phyloP scores from a whole-genome alignment of 192 early-diverging fungal genomes.

The Phlyctochytrium arcticum region DNA sequence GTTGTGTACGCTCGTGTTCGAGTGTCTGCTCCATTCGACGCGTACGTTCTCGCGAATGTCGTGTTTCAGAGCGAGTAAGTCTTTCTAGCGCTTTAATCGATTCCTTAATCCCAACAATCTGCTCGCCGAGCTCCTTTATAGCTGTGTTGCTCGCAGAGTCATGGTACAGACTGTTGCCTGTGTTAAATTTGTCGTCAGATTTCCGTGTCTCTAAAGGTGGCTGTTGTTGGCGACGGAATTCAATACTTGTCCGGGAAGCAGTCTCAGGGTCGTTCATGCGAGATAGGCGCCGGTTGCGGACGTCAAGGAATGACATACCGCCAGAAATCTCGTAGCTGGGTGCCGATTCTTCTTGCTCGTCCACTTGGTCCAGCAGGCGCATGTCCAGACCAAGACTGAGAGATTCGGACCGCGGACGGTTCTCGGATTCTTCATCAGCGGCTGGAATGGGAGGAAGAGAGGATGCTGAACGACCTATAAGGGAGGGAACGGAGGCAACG shows the following conservation, averaged over 20 bases:
- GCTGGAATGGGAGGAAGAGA: constrained; percentile 7
- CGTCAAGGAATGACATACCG: neutral
- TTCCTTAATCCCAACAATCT: neutral
- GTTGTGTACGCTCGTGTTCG: neutral
- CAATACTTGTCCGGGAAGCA: neutral
- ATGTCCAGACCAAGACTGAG: neutral
- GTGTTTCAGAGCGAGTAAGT: neutral
- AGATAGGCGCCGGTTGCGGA: constrained; percentile 2
- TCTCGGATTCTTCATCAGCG: neutral
- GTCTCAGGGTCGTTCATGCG: neutral
- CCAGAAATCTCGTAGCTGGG: neutral
- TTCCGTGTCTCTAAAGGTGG: neutral
- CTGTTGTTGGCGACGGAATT: neutral
- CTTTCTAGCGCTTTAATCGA: neutral
- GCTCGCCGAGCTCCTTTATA: constrained; percentile 10
- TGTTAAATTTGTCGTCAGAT: neutral
- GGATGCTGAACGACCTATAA: constrained; percentile 3
- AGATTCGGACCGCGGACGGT: neutral
- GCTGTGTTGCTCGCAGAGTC: neutral
- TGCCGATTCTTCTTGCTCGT: neutral
- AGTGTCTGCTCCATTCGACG: neutral
- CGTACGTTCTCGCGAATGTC: constrained; percentile 1
- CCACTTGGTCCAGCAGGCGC: neutral
- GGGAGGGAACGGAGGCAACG: constrained; percentile 9
- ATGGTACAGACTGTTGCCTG: too few relatives aligned